Conservation (phyloP, 2,329 filamentous ascomycete species). For the Penicillium sp. region DNA sequence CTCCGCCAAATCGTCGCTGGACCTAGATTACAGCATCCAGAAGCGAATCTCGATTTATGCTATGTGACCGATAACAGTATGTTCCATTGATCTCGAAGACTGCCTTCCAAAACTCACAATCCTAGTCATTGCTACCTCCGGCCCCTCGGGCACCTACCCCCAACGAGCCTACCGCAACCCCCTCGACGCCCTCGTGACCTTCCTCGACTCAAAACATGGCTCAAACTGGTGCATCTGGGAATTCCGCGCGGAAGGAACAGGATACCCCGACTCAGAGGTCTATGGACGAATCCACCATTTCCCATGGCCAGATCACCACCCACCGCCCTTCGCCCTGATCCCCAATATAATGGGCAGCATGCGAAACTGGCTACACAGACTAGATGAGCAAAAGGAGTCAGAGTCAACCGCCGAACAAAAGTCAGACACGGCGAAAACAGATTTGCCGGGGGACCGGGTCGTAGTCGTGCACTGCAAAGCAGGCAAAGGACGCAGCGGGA, state of each 20-base stretch:
- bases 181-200: slow-evolving; percentile 79
- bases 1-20: slow-evolving; percentile 90
- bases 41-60: slow-evolving; percentile 88
- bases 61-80: slow-evolving; percentile 80
- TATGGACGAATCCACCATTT: slow-evolving; percentile 85
- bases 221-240: slow-evolving; percentile 95
- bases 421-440: not conserved
- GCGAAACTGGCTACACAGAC: slow-evolving; percentile 73
- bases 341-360: slow-evolving; percentile 89
- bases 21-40: slow-evolving; percentile 77
- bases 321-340: slow-evolving; percentile 85
- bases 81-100: not conserved
- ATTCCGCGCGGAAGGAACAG: slow-evolving; percentile 93
- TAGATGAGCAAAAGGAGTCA: slow-evolving; percentile 24
- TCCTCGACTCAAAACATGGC: slow-evolving; percentile 81
- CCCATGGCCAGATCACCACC: slow-evolving; percentile 96
- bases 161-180: slow-evolving; percentile 93
- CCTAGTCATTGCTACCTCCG: slow-evolving; percentile 70
- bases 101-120: not conserved
- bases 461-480: slow-evolving; percentile 96
- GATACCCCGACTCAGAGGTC: slow-evolving; percentile 88
- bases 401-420: slow-evolving; percentile 10
- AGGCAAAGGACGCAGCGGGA: slow-evolving; percentile 90
- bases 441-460: slow-evolving; percentile 56
- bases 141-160: slow-evolving; percentile 84